Base-by-base conservation (phyloP, 257 asterid genomes). In the Ophiorrhiza pumila region DNA sequence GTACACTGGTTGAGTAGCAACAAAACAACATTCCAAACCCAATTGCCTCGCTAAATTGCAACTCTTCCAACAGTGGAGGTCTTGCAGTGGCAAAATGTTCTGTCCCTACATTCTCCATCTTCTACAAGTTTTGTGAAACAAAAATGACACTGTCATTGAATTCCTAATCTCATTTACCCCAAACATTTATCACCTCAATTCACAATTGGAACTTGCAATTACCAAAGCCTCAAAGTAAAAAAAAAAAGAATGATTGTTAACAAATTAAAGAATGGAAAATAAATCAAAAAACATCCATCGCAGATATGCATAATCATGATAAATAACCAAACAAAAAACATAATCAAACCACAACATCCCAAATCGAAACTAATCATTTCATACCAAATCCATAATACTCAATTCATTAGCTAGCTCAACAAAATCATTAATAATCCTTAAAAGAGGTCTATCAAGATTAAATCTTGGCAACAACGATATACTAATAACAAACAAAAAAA, bases 341-440 rank as follows among this genome's bases (percentile, higher is more conserved):
- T 31, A 31, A 32, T 17, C 5, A 59, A 31, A 15, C 0, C 9
- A 59, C 9, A 22, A 0, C 60, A 32, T 32, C 11, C 23, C 31
- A 58, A 59, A 29, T 17, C 23, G 31, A 31, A 5, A 31, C n/a
- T 57, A 14, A 59, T 0, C 43, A 58, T 59, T 59, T 59, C 27
- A 27, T 27, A 65, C 50, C 35, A 65, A 27, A 66, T 15, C 53
- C 52, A 59, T 59, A 66, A 25, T 49, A 46, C 57, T 42, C 20
- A 66, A 66, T 23, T 29, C 68, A 63, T 10, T n/a, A n/a, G n/a
- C 13, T 20, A n/a, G 68, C 68, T 63, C 29, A 53, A 23, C 60
- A 53, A 53, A 53, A 22, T 50, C 57, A 50, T 22, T 53, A 23
- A 53, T 32, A 34, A 18, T 43, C 25, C 35, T 14, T 6, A 0